These are phyloP conservation scores for Ottelia alismoides DNA, from an alignment of 106 monocot species.

Conservation along the genomic window DNA sequence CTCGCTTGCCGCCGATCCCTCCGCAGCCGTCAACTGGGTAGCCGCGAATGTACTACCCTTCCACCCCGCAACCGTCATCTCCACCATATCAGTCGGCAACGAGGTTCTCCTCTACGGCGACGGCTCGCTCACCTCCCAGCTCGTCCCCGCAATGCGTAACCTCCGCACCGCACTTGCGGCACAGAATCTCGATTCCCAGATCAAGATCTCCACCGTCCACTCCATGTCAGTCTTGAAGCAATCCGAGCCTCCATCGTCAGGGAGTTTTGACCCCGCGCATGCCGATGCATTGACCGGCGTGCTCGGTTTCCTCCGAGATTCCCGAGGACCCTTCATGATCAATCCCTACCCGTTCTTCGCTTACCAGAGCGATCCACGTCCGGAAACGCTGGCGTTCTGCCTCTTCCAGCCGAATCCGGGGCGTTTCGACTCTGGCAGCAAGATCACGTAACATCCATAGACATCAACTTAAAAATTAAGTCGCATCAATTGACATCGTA, in stretches of 20 bases:
- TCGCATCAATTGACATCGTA: too few relatives aligned
- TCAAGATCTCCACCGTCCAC: slow-evolving; percentile 58
- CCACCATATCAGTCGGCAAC: slow-evolving; percentile 63
- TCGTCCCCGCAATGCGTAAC: slow-evolving; percentile 85
- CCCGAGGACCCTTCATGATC: slow-evolving; percentile 61
- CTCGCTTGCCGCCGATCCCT: slow-evolving; percentile 42
- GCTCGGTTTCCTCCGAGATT: slow-evolving; percentile 32
- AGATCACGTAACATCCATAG: too few relatives aligned
- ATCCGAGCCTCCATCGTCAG: slow-evolving; percentile 59
- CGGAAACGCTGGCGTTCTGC: slow-evolving; percentile 69
- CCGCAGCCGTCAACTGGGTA: slow-evolving; percentile 47
- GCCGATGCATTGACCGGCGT: slow-evolving; percentile 12
- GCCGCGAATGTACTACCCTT: slow-evolving; percentile 62
- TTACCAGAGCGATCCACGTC: slow-evolving; percentile 44
- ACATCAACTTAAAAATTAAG: too few relatives aligned
- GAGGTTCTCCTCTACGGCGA: slow-evolving; percentile 51
- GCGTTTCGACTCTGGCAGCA: slow-evolving; percentile 34
- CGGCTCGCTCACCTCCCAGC: slow-evolving; percentile 29
- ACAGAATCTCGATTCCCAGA: slow-evolving; percentile 9
- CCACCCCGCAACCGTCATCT: slow-evolving; percentile 36
- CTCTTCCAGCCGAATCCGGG: slow-evolving; percentile 54
- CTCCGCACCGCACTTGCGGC: slow-evolving; percentile 40
- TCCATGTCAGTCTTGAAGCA: slow-evolving; percentile 49
- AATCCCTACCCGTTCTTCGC: slow-evolving; percentile 84
- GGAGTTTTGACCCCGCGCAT: slow-evolving; percentile 37